Conservation (phyloP, 805 yeast genomes). For the Phaffomyces antillensis region DNA sequence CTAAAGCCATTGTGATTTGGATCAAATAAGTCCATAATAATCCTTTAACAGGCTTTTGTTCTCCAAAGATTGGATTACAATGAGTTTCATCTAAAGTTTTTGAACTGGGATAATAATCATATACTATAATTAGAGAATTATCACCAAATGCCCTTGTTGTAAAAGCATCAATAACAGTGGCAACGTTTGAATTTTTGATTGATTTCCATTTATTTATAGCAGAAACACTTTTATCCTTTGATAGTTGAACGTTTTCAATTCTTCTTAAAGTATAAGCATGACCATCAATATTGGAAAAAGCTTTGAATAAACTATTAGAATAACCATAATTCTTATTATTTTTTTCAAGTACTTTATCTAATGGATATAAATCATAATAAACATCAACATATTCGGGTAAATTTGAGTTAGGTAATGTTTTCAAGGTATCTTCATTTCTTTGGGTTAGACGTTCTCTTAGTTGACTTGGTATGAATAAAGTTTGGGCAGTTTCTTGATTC, state of each 20-base stretch:
- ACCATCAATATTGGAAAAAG: conserved; percentile 73
- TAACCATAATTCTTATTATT: conserved; percentile 38
- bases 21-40: conserved; percentile 68
- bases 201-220: conserved; percentile 62
- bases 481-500: conserved; percentile 63
- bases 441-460: conserved; percentile 63
- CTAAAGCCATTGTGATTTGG: conserved; percentile 66
- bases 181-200: conserved; percentile 50
- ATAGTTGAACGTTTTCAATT: conserved; percentile 50
- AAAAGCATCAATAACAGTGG: conserved; percentile 71
- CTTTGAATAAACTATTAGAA: conserved; percentile 65
- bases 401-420: conserved; percentile 49
- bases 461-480: conserved; percentile 65
- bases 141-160: conserved; percentile 84
- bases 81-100: conserved; percentile 65
- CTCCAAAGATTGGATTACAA: conserved; percentile 35
- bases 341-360: conserved; percentile 46
- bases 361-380: conserved; percentile 80
- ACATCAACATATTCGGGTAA: conserved; percentile 74
- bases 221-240: conserved; percentile 53
- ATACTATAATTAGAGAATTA: conserved; percentile 64
- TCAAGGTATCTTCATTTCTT: conserved; percentile 76
- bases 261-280: conserved; percentile 69
- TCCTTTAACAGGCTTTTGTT: conserved; percentile 47
- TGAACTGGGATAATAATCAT: conserved; percentile 80